Base-by-base conservation (phyloP, 2,329 filamentous ascomycete species). In the Ceratocystis variospora region DNA sequence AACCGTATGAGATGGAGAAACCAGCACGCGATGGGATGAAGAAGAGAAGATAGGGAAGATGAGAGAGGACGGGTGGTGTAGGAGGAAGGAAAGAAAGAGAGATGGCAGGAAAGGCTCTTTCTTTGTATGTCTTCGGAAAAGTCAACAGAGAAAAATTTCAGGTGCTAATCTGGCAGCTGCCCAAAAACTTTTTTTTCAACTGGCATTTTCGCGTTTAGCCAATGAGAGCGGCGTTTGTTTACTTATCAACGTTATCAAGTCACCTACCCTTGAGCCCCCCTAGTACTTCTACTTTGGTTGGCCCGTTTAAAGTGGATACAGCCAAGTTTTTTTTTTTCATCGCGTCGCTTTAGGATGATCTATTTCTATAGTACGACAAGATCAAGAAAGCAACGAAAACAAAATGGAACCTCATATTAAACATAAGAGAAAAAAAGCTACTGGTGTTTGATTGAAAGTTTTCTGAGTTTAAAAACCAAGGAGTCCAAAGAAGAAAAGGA, bases 21-120 rank as follows among this genome's bases (percentile, higher is more conserved):
- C 61, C 57, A 63, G 62, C 33, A n/a, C 66, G 66, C 63, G 63
- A 28, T 22, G 31, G 53, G 37, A 31, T 41, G 63, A 64, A 64
- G 46, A 25, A 53, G 17, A 22, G 50, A 12, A 31, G 48, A 59
- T 28, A 4, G 44, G 41, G 25, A 25, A 59, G 55, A 25, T 15
- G 55, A 15, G 48, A 53, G 25, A 19, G 6, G 48, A 53, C 0
- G 61, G 63, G 46, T 31, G 50, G 62, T 59, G 37, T 65, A 68
- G 22, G 53, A 62, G 33, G 53, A 53, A 65, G 63, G 50, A 62
- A 53, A 37, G 41, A 17, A 37, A 63, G 48, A 62, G 22, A 45
- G 61, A 63, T 71, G 53, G 63, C 69, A 69, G 68, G 65, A 31
- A 50, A 59, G 31, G 25, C 55, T 63, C 25, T 19, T 28, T 64